Percentiles rank a stretch among this genome's conserved stretches.
Evolutionary conservation across 257 asterid genomes (phyloP).

Genomic region (Knoxia roxburghii): DNA sequence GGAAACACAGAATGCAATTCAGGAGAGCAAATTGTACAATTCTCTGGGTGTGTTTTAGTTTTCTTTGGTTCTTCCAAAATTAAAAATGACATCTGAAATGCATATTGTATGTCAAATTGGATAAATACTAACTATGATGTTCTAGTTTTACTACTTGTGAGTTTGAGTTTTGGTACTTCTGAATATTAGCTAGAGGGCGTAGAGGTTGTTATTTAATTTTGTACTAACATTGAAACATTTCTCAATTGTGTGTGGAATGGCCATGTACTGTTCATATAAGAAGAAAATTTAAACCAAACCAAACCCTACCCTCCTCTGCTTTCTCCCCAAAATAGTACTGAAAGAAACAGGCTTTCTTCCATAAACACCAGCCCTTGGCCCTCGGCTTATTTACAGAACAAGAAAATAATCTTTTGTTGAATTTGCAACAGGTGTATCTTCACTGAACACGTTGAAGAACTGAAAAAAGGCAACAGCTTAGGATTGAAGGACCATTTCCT

Average conservation of each 20-base stretch:
- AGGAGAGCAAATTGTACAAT: neutral
- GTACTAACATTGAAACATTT: neutral
- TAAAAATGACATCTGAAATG: no score
- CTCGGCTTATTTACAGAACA: neutral
- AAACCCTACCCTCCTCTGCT: neutral
- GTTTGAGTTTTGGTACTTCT: neutral
- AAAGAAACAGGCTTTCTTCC: neutral
- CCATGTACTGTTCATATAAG: neutral
- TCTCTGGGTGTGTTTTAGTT: neutral
- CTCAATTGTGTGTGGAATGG: no score
- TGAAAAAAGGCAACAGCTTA: conserved; percentile 36
- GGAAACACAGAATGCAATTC: neutral
- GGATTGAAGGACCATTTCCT: conserved; percentile 59
- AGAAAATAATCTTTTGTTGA: conserved; percentile 1
- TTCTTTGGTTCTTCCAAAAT: neutral
- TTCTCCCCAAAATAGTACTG: neutral
- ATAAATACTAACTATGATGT: neutral
- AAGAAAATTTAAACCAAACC: neutral
- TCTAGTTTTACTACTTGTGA: neutral
- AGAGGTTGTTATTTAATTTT: neutral
- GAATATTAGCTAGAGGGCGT: neutral
- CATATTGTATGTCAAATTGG: no score
- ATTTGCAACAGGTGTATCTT: conserved; percentile 60
- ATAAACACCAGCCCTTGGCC: no score
- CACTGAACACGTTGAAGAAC: conserved; percentile 58